phyloP scores from a whole-genome alignment of 1,284 basidiomycete genomes.

The Moesziomyces parantarcticus region DNA sequence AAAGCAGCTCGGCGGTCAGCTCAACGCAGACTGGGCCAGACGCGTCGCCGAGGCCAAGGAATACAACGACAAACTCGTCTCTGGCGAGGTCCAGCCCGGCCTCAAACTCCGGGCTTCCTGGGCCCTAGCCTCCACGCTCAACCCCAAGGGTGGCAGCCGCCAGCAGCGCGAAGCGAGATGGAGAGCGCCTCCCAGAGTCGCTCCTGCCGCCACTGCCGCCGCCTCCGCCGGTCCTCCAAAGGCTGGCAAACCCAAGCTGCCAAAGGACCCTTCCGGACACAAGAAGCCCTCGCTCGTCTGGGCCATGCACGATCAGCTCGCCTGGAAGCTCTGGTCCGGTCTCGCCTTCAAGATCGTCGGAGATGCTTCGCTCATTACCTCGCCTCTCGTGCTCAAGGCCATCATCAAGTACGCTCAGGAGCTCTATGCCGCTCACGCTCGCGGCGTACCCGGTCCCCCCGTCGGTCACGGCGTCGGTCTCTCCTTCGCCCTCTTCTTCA shows the following conservation, averaged over 20 bases:
- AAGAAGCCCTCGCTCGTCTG: constrained; percentile 75
- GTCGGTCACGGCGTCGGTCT: constrained; percentile 60
- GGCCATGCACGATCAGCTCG: constrained; percentile 84
- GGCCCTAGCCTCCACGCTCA: constrained; percentile 65
- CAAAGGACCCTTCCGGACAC: constrained; percentile 48
- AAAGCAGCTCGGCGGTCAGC: constrained; percentile 74
- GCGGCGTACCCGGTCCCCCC: constrained; percentile 23
- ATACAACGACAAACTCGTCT: constrained; percentile 77
- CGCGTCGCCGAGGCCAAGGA: constrained; percentile 74
- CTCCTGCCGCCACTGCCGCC: constrained; percentile 15
- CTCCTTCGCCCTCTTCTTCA: constrained; percentile 72
- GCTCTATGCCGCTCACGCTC: constrained; percentile 33
- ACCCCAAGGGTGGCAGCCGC: constrained; percentile 38
- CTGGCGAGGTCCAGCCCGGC: constrained; percentile 76
- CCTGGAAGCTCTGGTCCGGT: constrained; percentile 83
- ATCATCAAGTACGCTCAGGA: constrained; percentile 59
- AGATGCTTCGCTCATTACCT: constrained; percentile 60
- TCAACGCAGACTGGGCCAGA: constrained; percentile 75
- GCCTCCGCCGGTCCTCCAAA: constrained; percentile 23
- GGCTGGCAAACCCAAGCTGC: constrained; percentile 17
- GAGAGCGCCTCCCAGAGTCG: constrained; percentile 47
- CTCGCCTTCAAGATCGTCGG: constrained; percentile 74
- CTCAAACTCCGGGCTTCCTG: constrained; percentile 73
- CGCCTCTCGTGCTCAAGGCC: constrained; percentile 59
- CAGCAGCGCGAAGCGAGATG: constrained; percentile 55